Evolutionary conservation across 1,139 yeast genomes (phyloP), one percentile per base, ranked within the genome.

Genomic region (Casaregolazyma lundiana): DNA sequence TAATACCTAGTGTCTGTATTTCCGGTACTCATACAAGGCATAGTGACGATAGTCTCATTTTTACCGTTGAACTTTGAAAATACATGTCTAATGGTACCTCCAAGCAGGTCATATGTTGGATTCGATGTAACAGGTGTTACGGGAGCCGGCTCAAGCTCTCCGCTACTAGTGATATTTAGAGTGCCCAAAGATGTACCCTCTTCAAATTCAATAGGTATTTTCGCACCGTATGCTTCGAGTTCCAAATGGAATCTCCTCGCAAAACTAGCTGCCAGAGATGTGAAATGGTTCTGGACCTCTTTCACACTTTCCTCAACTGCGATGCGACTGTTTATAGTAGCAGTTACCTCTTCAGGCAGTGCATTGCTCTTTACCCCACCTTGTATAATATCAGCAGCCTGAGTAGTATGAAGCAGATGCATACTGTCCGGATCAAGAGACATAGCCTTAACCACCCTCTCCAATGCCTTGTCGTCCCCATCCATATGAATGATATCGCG

Each of bases 1-100:
- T 84, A 85, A 60, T 78, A 75, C 58, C 77, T 76, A 2, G 95
- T 85, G 63, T 86, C 95, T 1, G 95, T 85, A 64, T 86, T 86
- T 36, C 84, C 94, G 11, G 84, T 72, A 77, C 81, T 76, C 41
- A 84, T 59, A 13, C 75, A 68, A 13, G 94, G 89, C n/a, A n/a
- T n/a, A 1, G 85, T 69, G 19, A 78, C 67, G 21, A 15, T 11
- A 15, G 35, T 16, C 11, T 19, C 26, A 18, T 20, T 35, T n/a
- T 74, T 39, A 11, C 37, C 3, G 9, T 22, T 21, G 51, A 72
- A 75, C 45, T 77, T 77, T 54, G 77, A 81, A 53, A 72, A 78
- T 41, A 78, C 68, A 56, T 76, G 74, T 45, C 77, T 68, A 32
- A 80, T 72, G 2, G 82, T 68, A 2, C 85, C 84, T 0, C 77